Evolutionary conservation across 306 rosid species (phyloP), one percentile per base, ranked within the genome.

Genomic region (Lupinus albus): DNA sequence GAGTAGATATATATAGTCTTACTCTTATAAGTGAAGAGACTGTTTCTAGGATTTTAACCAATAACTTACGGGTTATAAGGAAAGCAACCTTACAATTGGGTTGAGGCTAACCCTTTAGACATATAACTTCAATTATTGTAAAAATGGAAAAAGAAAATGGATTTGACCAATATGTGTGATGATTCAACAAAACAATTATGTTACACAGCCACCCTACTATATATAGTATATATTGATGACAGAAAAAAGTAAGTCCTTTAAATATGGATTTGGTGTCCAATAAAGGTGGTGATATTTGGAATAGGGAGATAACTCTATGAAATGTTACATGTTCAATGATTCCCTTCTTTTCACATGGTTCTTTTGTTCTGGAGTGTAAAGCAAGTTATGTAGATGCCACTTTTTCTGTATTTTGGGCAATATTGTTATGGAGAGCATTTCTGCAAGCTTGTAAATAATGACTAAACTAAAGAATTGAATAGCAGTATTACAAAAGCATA

Each of bases 221-320:
- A 25, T 25, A 25, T 25, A 25, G 30, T 25, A n/a, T 25, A 25
- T 25, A 25, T 25, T 25, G 30, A 25, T 25, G 30, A 25, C 30
- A 3, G 30, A 25, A 25, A 25, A 25, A 25, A 25, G 25, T 25
- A 25, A 2, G 30, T 25, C 30, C 30, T 25, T 25, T 25, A 25
- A 25, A 60, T 60, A 49, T 50, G 64, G 53, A 67, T 58, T 58
- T 28, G 49, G 16, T 25, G 58, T 44, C 30, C 30, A 25, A 25
- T 25, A 9, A 47, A 68, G 28, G 54, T 39, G 74, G 54, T 64
- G 44, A 11, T 67, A 48, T 42, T 18, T 59, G 10, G 12, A 71
- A 59, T 21, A 33, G 30, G 25, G 32, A 41, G 48, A 42, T 16
- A 48, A 44, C 30, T 25, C 30, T 3, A 25, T 15, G 53, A 50